Evolutionary conservation across 2,329 filamentous ascomycete species (phyloP), one percentile per base, ranked within the genome.

Genomic region (Cladosporium sp.): DNA sequence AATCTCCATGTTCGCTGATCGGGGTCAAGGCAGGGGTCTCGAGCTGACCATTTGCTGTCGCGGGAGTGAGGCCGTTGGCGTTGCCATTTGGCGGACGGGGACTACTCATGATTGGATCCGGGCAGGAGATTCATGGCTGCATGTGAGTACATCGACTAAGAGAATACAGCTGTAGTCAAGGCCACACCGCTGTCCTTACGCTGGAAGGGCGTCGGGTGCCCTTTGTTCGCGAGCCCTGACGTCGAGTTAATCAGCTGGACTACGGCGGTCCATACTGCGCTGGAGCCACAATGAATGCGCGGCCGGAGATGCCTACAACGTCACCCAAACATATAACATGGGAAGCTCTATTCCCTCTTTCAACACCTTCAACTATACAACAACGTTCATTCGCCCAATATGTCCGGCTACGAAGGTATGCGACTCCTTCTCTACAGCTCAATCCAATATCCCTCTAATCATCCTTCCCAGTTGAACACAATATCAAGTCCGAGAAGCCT

Each of bases 401-500:
- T 74, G 72, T 73, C 72, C 50, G 70, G 70, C 54, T 75, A 75
- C 65, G 71, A 75, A 62, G 70, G 72, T 67, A 58, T 20, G 49
- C 18, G 13, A n/a, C 9, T 4, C 6, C 16, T 13, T 2, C n/a
- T 2, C 12, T n/a, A n/a, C n/a, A n/a, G n/a, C n/a, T n/a, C n/a
- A n/a, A 32, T 22, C 41, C 25, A 33, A 43, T 11, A 30, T 30
- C 4, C n/a, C 19, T 22, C 18, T 40, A 18, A 20, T 25, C 29
- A 22, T 38, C 11, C n/a, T 15, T n/a, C 12, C 16, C 59, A 77
- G 74, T 75, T 43, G 74, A 77, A 60, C 74, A 77, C 64, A 72
- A 70, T 62, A 72, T 76, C 57, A 59, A 68, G 45, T 56, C 65
- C 42, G 62, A 69, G 33, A 59, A 69, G 18, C 51, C 65, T 62